Evolutionary conservation across 2,329 filamentous ascomycete genomes (phyloP), one percentile per base, ranked within the genome.

Genomic region (Aspergillus tamarii): DNA sequence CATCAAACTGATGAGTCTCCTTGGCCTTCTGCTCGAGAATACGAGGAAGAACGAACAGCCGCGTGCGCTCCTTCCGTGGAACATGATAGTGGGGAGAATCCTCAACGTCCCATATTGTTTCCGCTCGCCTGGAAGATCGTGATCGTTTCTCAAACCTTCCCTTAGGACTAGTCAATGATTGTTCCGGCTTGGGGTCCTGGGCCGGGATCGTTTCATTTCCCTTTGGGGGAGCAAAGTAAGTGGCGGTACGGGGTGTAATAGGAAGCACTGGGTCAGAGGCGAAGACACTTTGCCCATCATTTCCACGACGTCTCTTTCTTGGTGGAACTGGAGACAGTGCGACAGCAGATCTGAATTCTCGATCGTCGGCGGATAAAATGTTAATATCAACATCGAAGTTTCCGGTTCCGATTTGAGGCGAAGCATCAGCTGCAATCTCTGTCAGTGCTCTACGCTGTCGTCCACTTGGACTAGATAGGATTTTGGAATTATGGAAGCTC

Each of bases 341-440:
- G 52, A 78, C 67, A 36, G 77, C 67, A 26, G 72, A 70, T 43
- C 73, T 74, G 61, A 80, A 81, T 23, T 80, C 75, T 21, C 70
- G 67, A 61, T 82, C 80, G 1, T 82, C 80, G 4, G 70, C 73
- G 1, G 74, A 78, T 34, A 82, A 67, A 12, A 82, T 69, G 39
- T 74, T 73, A 55, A 81, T 69, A 26, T 77, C 72, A 5, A 78
- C 55, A 55, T 80, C 77, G 32, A 76, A 71, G 28, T 70, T 69
- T 34, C 69, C 70, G 16, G 67, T 67, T n/a, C 68, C 70, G 56
- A 74, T 70, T 55, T 77, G 73, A 7, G 80, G 80, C 4, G 80
- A 81, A 53, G 73, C 71, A 58, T 81, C 79, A 1, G 76, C 73
- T 28, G 79, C 79, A 66, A 83, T 81, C 34, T 81, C 76, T 14